Evolutionary conservation across 73 alveolate genomes (phyloP).

Genomic region (Paramecium sexaurelia): DNA sequence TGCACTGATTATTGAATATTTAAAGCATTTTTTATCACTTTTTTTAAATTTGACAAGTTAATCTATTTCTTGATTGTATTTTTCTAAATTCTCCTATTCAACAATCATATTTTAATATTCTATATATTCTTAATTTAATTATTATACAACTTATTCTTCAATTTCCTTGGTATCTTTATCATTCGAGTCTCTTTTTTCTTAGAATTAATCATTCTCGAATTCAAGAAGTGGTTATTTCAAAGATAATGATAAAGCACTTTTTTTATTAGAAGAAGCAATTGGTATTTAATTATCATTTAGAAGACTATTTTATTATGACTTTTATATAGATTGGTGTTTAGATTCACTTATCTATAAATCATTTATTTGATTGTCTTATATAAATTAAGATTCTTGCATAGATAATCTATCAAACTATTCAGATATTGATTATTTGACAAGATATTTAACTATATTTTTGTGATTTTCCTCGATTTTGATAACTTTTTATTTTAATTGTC

Average conservation of each 20-base stretch:
- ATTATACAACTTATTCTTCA: background rate
- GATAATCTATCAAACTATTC: background rate
- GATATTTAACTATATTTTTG: background rate
- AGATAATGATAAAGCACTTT: background rate
- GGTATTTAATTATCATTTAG: background rate
- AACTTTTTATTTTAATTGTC: background rate
- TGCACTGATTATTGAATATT: background rate
- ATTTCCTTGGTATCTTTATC: background rate
- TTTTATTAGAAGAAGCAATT: background rate
- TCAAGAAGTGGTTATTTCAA: background rate
- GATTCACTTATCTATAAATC: background rate
- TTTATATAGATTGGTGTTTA: background rate
- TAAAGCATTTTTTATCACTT: background rate
- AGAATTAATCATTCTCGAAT: background rate
- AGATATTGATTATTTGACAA: background rate
- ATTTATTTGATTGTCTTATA: background rate
- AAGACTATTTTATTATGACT: background rate
- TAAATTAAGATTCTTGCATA: background rate
- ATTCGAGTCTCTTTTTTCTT: background rate
- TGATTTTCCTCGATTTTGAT: background rate
- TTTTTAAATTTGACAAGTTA: background rate
- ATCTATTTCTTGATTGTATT: constrained; percentile 8
- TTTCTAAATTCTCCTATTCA: background rate
- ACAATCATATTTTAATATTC: background rate
- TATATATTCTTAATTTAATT: background rate